These are phyloP conservation scores for Acacia crassicarpa DNA, from an alignment of 306 rosid species.

Conservation along the genomic window DNA sequence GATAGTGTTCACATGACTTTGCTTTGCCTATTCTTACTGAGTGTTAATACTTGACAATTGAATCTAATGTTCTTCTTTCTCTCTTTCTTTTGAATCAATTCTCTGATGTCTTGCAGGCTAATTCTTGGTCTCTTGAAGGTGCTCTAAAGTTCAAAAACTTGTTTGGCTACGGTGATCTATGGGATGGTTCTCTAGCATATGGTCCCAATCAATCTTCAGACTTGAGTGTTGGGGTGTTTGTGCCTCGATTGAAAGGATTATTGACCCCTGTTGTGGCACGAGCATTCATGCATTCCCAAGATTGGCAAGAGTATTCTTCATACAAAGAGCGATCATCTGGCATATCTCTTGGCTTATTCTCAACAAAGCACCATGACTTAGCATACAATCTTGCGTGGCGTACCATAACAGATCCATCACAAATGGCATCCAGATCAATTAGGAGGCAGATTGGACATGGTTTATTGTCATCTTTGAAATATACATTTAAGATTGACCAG, in stretches of 20 bases:
- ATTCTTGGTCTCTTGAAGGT: conserved; percentile 87
- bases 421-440: conserved; percentile 81
- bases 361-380: conserved; percentile 77
- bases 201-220: conserved; percentile 88
- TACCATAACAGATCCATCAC: conserved; percentile 78
- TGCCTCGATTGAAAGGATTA: conserved; percentile 67
- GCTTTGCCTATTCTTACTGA: not conserved
- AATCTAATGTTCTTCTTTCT: conserved; percentile 7
- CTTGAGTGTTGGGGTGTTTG: conserved; percentile 78
- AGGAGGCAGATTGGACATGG: conserved; percentile 98
- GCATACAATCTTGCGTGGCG: conserved; percentile 93
- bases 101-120: conserved; percentile 61
- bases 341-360: conserved; percentile 75
- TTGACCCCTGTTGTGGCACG: conserved; percentile 72
- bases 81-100: conserved; percentile 23
- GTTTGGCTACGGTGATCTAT: conserved; percentile 90
- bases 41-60: conserved; percentile 9
- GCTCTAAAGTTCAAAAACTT: conserved; percentile 76
- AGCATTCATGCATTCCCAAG: conserved; percentile 78
- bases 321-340: conserved; percentile 84
- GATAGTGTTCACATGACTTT: not conserved
- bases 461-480: conserved; percentile 82
- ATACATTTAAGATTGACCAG: conserved; percentile 71
- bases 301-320: conserved; percentile 88
- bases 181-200: conserved; percentile 91